Evolutionary conservation across 257 asterid species (phyloP).

Genomic region (Fraxinus excelsior): DNA sequence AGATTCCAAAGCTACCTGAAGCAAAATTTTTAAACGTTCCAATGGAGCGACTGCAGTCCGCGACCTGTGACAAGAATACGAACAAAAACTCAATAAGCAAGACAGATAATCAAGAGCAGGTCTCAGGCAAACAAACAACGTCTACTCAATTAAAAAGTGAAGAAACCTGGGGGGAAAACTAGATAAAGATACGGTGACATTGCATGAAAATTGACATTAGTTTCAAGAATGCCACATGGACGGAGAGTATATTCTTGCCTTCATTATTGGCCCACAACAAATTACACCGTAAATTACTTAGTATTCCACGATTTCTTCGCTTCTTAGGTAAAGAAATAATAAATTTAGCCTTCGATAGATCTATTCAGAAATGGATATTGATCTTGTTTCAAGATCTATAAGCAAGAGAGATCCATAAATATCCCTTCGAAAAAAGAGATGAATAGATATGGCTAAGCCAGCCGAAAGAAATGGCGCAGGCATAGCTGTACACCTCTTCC

Average conservation of each 20-base stretch:
- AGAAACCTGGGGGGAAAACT: background rate
- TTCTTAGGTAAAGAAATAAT: background rate
- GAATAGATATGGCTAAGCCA: background rate
- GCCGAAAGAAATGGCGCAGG: background rate
- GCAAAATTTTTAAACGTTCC: conserved; percentile 90
- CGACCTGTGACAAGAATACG: conserved; percentile 55
- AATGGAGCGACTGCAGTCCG: conserved; percentile 98
- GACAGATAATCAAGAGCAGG: background rate
- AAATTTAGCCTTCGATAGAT: background rate
- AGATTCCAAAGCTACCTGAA: conserved; percentile 49
- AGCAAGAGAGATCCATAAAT: background rate
- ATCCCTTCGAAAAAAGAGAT: background rate
- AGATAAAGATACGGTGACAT: background rate
- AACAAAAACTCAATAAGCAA: background rate
- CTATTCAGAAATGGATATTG: background rate
- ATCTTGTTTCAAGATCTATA: background rate
- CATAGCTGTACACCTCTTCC: background rate
- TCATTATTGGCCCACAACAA: background rate
- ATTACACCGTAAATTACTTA: background rate
- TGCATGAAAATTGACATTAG: background rate
- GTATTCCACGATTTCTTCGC: background rate
- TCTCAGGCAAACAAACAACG: background rate
- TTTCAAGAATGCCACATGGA: background rate
- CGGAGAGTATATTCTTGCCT: background rate
- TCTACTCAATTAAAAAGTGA: background rate